Conservation (phyloP, 2,329 filamentous ascomycete genomes). For the Teratosphaeria nubilosa region DNA sequence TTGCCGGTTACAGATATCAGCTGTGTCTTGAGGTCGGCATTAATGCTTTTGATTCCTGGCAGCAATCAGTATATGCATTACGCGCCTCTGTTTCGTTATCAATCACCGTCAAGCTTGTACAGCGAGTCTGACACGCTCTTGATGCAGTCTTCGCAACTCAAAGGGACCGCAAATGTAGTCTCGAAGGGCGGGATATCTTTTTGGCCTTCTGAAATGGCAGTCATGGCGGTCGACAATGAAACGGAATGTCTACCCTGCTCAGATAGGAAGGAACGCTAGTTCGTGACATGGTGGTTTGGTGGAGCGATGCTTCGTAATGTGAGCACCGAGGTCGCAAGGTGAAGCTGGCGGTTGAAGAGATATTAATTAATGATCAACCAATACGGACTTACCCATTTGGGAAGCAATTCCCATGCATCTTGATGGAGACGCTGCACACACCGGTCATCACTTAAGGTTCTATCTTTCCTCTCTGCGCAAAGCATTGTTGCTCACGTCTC, state of each 20-base stretch:
- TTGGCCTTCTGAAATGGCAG: background rate
- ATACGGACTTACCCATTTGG: background rate
- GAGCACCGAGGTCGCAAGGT: background rate
- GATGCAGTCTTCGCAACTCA: slow-evolving; percentile 84
- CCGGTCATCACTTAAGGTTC: background rate
- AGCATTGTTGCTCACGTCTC: background rate
- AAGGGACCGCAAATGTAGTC: slow-evolving; percentile 90
- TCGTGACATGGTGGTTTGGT: background rate
- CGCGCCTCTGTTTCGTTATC: background rate
- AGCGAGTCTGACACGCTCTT: slow-evolving; percentile 74
- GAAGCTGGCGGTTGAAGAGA: background rate
- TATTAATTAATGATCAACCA: background rate
- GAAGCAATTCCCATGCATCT: background rate
- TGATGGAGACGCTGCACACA: too few relatives aligned
- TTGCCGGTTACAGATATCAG: slow-evolving; percentile 78
- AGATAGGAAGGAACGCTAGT: background rate
- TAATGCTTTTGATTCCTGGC: slow-evolving; percentile 68
- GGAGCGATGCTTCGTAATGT: background rate
- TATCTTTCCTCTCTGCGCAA: background rate
- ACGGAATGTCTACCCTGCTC: background rate
- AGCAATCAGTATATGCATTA: background rate
- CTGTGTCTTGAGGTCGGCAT: slow-evolving; percentile 73
- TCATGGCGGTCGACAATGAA: background rate
- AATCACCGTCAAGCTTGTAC: slow-evolving; percentile 56
- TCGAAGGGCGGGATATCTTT: slow-evolving; percentile 38